phyloP scores from a whole-genome alignment of 768 basidiomycete genomes.

The Boletellus sp. region DNA sequence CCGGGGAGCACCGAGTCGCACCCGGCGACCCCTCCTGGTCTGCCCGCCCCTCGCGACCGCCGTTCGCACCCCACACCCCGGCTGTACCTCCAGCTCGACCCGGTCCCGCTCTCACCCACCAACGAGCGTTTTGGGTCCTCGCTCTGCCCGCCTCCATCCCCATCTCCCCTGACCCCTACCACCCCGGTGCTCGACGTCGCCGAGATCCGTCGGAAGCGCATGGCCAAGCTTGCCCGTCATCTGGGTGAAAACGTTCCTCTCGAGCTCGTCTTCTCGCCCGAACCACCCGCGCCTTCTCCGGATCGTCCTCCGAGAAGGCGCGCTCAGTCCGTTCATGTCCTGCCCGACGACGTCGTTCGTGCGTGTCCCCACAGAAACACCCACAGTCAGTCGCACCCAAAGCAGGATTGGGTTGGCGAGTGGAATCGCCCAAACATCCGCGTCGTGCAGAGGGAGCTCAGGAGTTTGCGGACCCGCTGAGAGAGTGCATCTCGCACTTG shows the following conservation, averaged over 20 bases:
- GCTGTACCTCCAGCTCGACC: constrained; percentile 23
- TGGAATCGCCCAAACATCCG: constrained; percentile 39
- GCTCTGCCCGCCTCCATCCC: constrained; percentile 11
- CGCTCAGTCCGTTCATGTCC: constrained; percentile 14
- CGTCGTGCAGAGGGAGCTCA: constrained; percentile 38
- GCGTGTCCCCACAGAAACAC: background rate
- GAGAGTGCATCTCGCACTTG: background rate
- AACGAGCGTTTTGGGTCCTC: constrained; percentile 6
- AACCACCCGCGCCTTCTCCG: background rate
- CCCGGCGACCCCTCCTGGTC: constrained; percentile 15
- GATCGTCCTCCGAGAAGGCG: constrained; percentile 3
- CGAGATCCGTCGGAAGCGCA: constrained; percentile 42
- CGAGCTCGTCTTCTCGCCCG: constrained; percentile 44
- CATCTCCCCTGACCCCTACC: constrained; percentile 18
- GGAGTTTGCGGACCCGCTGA: constrained; percentile 24
- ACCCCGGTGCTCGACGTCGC: constrained; percentile 27
- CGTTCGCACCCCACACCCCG: constrained; percentile 17
- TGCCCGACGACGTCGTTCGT: background rate
- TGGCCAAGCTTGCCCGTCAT: constrained; percentile 56
- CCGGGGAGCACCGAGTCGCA: constrained; percentile 8
- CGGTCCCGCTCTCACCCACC: constrained; percentile 8
- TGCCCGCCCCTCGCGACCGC: constrained; percentile 12
- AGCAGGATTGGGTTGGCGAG: constrained; percentile 35
- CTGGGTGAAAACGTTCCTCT: constrained; percentile 58
- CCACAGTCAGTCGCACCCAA: background rate